Conservation (phyloP, 2,329 filamentous ascomycete genomes). For the Madurella mycetomatis region DNA sequence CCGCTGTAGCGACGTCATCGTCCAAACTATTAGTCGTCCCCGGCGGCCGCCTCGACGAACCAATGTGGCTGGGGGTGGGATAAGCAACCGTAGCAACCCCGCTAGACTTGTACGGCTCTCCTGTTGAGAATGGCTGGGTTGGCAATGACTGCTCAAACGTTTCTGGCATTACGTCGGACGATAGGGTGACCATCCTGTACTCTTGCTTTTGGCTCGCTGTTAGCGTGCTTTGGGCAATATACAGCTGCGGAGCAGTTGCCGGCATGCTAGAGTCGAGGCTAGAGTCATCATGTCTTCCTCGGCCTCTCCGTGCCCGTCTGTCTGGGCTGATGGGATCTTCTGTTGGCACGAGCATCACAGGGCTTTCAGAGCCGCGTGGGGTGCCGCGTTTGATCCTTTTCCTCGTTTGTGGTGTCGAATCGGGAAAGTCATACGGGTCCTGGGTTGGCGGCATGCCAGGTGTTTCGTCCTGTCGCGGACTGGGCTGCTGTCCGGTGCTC, state of each 20-base stretch:
- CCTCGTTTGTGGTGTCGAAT: conserved; percentile 11
- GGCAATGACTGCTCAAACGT: conserved; percentile 13
- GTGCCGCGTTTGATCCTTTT: conserved; percentile 10
- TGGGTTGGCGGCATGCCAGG: conserved; percentile 10
- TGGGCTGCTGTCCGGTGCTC: conserved; percentile 5
- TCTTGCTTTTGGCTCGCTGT: conserved; percentile 37
- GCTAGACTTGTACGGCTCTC: conserved; percentile 27
- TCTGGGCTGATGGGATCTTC: conserved; percentile 1
- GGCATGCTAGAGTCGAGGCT: conserved; percentile 8
- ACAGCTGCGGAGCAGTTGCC: conserved; percentile 17
- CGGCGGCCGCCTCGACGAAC: conserved; percentile 17
- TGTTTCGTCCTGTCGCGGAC: conserved; percentile 1
- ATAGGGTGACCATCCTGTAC: conserved; percentile 30
- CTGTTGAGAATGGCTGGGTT: background rate
- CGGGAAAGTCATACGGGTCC: conserved; percentile 24
- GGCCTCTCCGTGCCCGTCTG: conserved; percentile 2
- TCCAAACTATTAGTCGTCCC: background rate
- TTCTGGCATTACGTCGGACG: conserved; percentile 19
- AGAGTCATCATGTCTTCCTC: background rate
- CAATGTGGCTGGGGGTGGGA: conserved; percentile 33
- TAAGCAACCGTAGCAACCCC: conserved; percentile 33
- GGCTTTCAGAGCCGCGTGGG: conserved; percentile 8
- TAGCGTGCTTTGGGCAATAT: conserved; percentile 33
- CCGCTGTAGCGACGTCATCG: background rate
- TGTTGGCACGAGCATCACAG: conserved; percentile 13